These are phyloP conservation scores for Cucurbita moschata DNA, from an alignment of 306 rosid genomes.

Conservation along the genomic window DNA sequence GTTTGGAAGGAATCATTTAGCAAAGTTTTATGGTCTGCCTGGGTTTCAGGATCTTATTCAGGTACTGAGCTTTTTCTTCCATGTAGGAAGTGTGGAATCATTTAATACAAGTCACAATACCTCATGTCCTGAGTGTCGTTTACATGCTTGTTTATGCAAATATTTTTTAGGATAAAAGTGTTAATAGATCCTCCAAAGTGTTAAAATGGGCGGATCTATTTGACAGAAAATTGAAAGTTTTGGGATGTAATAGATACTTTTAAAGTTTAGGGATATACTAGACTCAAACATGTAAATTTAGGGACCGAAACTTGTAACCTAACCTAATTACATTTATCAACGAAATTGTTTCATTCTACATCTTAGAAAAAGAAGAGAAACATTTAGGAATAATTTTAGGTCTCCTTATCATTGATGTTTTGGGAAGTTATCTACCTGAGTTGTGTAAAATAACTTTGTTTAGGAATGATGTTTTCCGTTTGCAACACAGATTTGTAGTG, in stretches of 20 bases:
- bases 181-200: too few relatives aligned
- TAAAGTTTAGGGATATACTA: too few relatives aligned
- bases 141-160: not conserved
- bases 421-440: not conserved
- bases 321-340: too few relatives aligned
- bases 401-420: not conserved
- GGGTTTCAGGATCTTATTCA: constrained; percentile 62
- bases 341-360: not conserved
- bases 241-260: too few relatives aligned
- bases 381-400: not conserved
- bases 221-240: too few relatives aligned
- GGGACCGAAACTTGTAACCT: too few relatives aligned
- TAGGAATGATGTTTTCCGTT: not conserved
- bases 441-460: not conserved
- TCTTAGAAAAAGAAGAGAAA: not conserved
- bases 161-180: not conserved
- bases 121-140: not conserved
- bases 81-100: not conserved
- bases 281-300: too few relatives aligned
- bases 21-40: constrained; percentile 47
- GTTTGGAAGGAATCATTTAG: constrained; percentile 71
- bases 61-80: constrained; percentile 26
- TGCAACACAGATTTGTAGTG: not conserved
- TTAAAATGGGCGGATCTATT: too few relatives aligned
- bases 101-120: not conserved